A percentile compares a stretch with the other conserved stretches of the same genome.
Conservation (phyloP, 228 moss, liverwort and hornwort genomes). For the Sphagnum fallax region DNA sequence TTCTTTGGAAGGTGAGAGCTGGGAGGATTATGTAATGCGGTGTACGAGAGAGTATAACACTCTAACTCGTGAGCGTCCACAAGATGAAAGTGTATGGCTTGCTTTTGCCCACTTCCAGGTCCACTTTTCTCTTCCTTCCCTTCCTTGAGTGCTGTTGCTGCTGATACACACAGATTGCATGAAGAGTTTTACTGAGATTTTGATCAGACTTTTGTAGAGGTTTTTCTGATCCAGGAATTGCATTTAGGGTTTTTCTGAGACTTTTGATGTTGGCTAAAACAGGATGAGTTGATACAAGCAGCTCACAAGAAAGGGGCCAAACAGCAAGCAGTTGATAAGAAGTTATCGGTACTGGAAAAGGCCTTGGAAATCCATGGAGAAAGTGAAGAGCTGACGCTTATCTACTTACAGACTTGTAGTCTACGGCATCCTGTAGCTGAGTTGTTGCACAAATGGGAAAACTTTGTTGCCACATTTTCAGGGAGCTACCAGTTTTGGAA, state of each 20-base stretch:
- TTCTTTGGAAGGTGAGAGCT: slow-evolving; percentile 61
- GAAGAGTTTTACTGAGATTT: too few relatives aligned
- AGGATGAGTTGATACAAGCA: slow-evolving; percentile 81
- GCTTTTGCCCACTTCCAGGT: slow-evolving; percentile 89
- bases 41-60: slow-evolving; percentile 78
- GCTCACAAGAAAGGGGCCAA: slow-evolving; percentile 70
- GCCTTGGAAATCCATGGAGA: slow-evolving; percentile 61
- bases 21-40: slow-evolving; percentile 60
- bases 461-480: slow-evolving; percentile 38
- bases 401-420: slow-evolving; percentile 81
- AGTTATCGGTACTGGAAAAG: slow-evolving; percentile 78
- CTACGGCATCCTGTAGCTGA: slow-evolving; percentile 63
- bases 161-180: neutral
- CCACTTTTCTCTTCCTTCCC: neutral
- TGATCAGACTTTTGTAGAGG: too few relatives aligned
- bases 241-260: too few relatives aligned
- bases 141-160: neutral
- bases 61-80: slow-evolving; percentile 65
- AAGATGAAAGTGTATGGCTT: slow-evolving; percentile 85
- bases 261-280: slow-evolving; percentile 12
- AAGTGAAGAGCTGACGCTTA: slow-evolving; percentile 63
- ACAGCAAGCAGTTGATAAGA: slow-evolving; percentile 79
- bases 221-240: too few relatives aligned
- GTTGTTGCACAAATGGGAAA: slow-evolving; percentile 78
- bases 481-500: slow-evolving; percentile 83